Percentiles rank a stretch among this genome's conserved stretches.
phyloP scores from a whole-genome alignment of 2,329 filamentous ascomycete genomes.

The Allantophomopsis lycopodina region DNA sequence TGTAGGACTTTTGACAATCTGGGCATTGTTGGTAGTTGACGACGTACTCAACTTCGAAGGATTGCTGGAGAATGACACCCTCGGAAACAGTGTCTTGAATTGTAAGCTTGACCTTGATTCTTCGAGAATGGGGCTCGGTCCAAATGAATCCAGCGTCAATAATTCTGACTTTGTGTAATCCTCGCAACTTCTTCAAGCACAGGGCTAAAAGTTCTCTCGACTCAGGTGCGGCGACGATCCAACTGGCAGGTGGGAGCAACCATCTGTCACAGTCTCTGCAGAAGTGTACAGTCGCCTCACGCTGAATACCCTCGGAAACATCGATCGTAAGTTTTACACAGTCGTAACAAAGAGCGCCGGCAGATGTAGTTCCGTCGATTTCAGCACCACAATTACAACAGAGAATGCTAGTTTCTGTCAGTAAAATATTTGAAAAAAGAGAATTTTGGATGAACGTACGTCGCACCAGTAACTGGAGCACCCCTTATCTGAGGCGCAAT shows the following conservation, averaged over 20 bases:
- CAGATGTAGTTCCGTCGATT: constrained; percentile 79
- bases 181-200: constrained; percentile 77
- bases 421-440: constrained; percentile 9
- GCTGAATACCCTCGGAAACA: constrained; percentile 80
- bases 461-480: constrained; percentile 27
- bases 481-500: constrained; percentile 23
- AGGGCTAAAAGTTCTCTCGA: constrained; percentile 86
- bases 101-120: constrained; percentile 90
- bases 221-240: constrained; percentile 75
- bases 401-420: constrained; percentile 50
- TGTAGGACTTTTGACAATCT: constrained; percentile 92
- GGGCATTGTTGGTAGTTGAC: constrained; percentile 88
- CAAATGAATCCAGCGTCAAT: constrained; percentile 95
- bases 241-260: constrained; percentile 74
- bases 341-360: constrained; percentile 86
- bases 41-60: constrained; percentile 87
- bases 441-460: constrained; percentile 24
- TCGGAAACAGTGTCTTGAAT: constrained; percentile 60
- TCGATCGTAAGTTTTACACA: constrained; percentile 92
- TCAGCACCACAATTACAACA: constrained; percentile 96
- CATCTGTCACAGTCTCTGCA: constrained; percentile 93
- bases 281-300: constrained; percentile 80
- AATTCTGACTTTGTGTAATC: constrained; percentile 79
- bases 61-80: constrained; percentile 68
- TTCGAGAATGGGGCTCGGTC: constrained; percentile 92